Conservation (phyloP, 352 stramenopile species). For the Pythium utonaiense region DNA sequence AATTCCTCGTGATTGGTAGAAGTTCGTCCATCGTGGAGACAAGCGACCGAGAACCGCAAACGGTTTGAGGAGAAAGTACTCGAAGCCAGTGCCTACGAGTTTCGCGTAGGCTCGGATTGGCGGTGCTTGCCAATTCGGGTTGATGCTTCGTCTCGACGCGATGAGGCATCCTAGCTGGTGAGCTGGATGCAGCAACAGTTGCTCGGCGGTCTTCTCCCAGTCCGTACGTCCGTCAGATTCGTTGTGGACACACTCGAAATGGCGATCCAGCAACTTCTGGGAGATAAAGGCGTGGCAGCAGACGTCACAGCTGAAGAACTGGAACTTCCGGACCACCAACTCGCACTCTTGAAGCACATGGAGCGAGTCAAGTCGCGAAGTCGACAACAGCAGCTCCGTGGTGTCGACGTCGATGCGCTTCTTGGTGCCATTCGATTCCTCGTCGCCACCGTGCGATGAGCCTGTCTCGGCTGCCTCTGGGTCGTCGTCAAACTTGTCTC, state of each 20-base stretch:
- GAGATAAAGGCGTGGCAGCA: constrained; percentile 51
- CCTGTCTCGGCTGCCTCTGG: constrained; percentile 19
- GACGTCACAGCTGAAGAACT: constrained; percentile 45
- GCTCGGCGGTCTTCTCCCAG: constrained; percentile 9
- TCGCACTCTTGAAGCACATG: constrained; percentile 56
- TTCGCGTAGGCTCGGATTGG: constrained; percentile 68
- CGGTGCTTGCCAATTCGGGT: constrained; percentile 13
- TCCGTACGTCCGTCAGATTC: neutral
- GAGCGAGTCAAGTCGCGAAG: constrained; percentile 21
- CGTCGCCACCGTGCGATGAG: neutral
- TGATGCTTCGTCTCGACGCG: constrained; percentile 16
- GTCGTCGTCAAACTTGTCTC: constrained; percentile 40
- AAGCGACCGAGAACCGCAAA: constrained; percentile 67
- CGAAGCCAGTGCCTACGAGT: constrained; percentile 53
- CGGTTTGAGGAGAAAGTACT: constrained; percentile 70
- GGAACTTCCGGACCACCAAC: constrained; percentile 44
- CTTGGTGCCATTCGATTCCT: neutral
- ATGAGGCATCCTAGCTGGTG: constrained; percentile 37
- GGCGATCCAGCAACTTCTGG: constrained; percentile 47
- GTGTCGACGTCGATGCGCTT: constrained; percentile 3
- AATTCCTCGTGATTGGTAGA: constrained; percentile 64
- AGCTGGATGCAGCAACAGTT: constrained; percentile 30
- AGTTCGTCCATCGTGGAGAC: constrained; percentile 37
- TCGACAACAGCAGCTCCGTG: constrained; percentile 7
- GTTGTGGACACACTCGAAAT: constrained; percentile 20